These are phyloP conservation scores for Talaromyces marneffei DNA, from an alignment of 2,329 filamentous ascomycete genomes.

Conservation along the genomic window DNA sequence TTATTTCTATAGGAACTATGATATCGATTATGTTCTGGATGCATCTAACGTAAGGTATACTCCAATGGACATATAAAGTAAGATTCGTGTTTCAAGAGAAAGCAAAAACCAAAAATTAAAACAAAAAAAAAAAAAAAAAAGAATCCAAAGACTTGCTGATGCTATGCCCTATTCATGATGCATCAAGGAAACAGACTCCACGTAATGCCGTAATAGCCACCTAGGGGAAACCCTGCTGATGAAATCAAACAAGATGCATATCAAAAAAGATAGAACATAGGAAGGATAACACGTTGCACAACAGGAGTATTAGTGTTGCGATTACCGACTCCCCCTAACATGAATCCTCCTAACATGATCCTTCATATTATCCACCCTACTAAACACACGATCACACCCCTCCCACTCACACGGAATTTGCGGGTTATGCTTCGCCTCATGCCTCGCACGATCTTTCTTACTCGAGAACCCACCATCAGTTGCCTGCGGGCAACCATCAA, in stretches of 20 bases:
- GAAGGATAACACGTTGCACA: too few species aligned
- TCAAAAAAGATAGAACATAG: background rate
- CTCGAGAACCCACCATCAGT: conserved; percentile 55
- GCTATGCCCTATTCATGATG: background rate
- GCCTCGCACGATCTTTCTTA: conserved; percentile 57
- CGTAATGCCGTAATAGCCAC: background rate
- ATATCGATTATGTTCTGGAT: background rate
- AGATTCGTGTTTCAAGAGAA: background rate
- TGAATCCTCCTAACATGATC: conserved; percentile 44
- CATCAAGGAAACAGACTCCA: background rate
- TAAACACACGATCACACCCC: conserved; percentile 54
- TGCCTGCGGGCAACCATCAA: conserved; percentile 53
- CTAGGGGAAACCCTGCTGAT: background rate
- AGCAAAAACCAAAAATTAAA: too few species aligned
- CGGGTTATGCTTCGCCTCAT: conserved; percentile 59
- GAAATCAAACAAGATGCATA: background rate
- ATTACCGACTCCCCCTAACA: conserved; percentile 6
- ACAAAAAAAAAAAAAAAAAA: background rate
- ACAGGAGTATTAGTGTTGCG: too few species aligned
- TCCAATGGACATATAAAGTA: background rate
- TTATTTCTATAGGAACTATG: background rate
- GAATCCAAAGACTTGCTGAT: background rate
- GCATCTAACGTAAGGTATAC: background rate
- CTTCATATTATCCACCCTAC: conserved; percentile 58
- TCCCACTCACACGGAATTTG: conserved; percentile 55